These are phyloP conservation scores for Eimeria sp. DNA, from an alignment of 169 alveolate species.

Conservation along the genomic window DNA sequence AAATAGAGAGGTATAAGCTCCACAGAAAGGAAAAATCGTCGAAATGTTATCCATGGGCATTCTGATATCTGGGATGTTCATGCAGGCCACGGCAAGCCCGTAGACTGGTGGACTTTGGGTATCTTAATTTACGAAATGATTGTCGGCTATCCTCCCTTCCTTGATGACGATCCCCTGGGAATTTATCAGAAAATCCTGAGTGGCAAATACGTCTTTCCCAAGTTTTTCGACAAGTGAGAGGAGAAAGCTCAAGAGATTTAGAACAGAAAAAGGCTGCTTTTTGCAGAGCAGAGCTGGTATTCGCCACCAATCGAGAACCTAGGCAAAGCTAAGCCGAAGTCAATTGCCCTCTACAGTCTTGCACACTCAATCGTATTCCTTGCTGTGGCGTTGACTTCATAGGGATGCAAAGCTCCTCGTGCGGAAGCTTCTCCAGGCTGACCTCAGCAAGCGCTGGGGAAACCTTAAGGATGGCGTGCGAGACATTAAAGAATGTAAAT, in stretches of 20 bases:
- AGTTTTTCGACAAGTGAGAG: conserved; percentile 82
- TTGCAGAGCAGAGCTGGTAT: background rate
- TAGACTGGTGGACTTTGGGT: conserved; percentile 99
- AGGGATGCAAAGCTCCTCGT: conserved; percentile 88
- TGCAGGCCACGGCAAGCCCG: conserved; percentile 98
- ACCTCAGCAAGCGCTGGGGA: conserved; percentile 97
- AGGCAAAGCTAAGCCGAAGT: background rate
- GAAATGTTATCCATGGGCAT: background rate
- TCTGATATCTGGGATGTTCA: background rate
- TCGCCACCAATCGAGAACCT: background rate
- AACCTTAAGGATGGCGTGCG: conserved; percentile 97
- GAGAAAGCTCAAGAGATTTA: background rate
- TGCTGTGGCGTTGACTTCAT: background rate
- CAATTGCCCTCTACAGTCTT: background rate
- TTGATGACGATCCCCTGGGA: conserved; percentile 98
- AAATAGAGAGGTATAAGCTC: background rate
- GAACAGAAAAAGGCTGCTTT: background rate
- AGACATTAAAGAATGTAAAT: conserved; percentile 95
- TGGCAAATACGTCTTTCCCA: conserved; percentile 95
- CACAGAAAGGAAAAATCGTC: background rate
- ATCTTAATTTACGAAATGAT: conserved; percentile 98
- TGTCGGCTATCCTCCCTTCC: conserved; percentile 99
- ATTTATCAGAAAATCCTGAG: conserved; percentile 98
- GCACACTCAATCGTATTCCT: background rate
- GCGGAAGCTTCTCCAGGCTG: conserved; percentile 96